A percentile compares a stretch with the other conserved stretches of the same genome.
These are phyloP conservation scores for Cladophialophora exuberans DNA, from an alignment of 2,329 filamentous ascomycete species.

Conservation along the genomic window DNA sequence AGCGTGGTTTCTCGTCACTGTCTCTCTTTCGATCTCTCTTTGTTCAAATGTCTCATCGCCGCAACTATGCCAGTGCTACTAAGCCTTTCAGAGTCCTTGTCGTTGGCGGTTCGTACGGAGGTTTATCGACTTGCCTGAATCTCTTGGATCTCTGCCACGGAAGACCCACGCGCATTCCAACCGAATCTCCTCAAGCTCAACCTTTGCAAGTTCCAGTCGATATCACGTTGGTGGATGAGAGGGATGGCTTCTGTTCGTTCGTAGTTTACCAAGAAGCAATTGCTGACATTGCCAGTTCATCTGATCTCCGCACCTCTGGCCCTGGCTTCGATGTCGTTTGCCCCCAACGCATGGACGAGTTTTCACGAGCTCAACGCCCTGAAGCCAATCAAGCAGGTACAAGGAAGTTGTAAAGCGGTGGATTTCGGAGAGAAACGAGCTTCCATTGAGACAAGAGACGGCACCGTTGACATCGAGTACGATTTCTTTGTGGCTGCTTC, in stretches of 20 bases:
- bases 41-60: background rate
- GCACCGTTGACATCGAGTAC: constrained; percentile 56
- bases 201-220: constrained; percentile 58
- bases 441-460: constrained; percentile 55
- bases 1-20: background rate
- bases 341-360: constrained; percentile 70
- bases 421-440: constrained; percentile 64
- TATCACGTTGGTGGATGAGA: constrained; percentile 75
- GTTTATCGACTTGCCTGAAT: constrained; percentile 68
- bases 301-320: constrained; percentile 76
- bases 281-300: constrained; percentile 59
- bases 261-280: background rate
- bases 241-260: constrained; percentile 78
- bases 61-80: constrained; percentile 4
- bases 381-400: constrained; percentile 65
- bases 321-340: constrained; percentile 65
- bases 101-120: constrained; percentile 73
- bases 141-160: constrained; percentile 68
- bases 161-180: constrained; percentile 51
- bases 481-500: constrained; percentile 77
- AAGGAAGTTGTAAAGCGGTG: constrained; percentile 65
- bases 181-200: constrained; percentile 15
- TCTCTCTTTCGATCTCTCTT: background rate
- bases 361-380: constrained; percentile 70
- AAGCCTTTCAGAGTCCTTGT: constrained; percentile 61